These are phyloP conservation scores for Talaromyces funiculosus DNA, from an alignment of 2,329 filamentous ascomycete genomes.

Conservation along the genomic window DNA sequence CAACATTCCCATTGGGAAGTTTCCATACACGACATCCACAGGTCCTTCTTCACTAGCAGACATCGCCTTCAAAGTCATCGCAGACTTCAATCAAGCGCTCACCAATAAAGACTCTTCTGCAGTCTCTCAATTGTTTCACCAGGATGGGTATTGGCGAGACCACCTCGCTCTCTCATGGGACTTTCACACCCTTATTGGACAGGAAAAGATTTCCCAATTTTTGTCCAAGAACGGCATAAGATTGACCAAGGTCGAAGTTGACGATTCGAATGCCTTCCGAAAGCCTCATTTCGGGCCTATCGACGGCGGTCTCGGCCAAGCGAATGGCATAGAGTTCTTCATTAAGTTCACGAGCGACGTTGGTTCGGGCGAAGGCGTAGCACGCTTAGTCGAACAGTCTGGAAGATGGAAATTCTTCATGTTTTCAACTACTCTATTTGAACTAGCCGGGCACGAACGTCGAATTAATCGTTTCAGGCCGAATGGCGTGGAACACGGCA, in stretches of 20 bases:
- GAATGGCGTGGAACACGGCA: slow-evolving; percentile 53
- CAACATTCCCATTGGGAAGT: slow-evolving; percentile 44
- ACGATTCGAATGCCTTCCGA: slow-evolving; percentile 42
- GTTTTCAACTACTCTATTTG: slow-evolving; percentile 55
- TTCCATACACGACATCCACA: slow-evolving; percentile 34
- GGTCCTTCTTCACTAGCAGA: slow-evolving; percentile 25
- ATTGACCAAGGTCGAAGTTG: slow-evolving; percentile 43
- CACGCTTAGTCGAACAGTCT: slow-evolving; percentile 42
- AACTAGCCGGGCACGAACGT: slow-evolving; percentile 53
- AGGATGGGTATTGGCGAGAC: slow-evolving; percentile 54
- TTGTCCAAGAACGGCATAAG: slow-evolving; percentile 35
- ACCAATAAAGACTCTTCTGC: slow-evolving; percentile 28
- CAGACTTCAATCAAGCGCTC: slow-evolving; percentile 37
- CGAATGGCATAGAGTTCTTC: slow-evolving; percentile 53
- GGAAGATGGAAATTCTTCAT: slow-evolving; percentile 58
- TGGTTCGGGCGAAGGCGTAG: slow-evolving; percentile 53
- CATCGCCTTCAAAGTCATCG: slow-evolving; percentile 34
- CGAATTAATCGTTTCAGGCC: slow-evolving; percentile 43
- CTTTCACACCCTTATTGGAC: slow-evolving; percentile 49
- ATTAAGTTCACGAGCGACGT: slow-evolving; percentile 49
- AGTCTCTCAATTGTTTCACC: slow-evolving; percentile 43
- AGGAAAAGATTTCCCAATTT: slow-evolving; percentile 33
- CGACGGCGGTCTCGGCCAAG: slow-evolving; percentile 43
- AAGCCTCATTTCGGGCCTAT: slow-evolving; percentile 44
- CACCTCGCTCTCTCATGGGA: slow-evolving; percentile 54